Conservation (phyloP, 306 rosid species). For the Castanopsis chinensis region DNA sequence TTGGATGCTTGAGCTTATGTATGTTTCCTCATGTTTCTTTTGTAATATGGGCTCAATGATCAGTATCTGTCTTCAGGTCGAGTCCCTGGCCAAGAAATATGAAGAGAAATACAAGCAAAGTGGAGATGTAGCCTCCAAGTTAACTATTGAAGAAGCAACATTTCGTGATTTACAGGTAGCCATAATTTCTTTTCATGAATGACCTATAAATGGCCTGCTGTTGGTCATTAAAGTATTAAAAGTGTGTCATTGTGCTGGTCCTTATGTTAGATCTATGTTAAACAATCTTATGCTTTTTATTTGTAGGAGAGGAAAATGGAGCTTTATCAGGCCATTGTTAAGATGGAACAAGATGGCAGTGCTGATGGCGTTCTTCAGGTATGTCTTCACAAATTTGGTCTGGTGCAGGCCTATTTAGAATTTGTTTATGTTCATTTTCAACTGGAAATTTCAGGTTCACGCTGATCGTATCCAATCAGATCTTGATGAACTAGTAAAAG, state of each 20-base stretch:
- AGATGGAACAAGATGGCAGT: conserved; percentile 75
- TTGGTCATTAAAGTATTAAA: conserved; percentile 17
- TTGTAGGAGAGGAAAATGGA: conserved; percentile 91
- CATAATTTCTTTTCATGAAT: neutral
- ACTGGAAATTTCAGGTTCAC: conserved; percentile 56
- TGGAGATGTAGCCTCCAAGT: conserved; percentile 92
- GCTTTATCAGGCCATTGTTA: conserved; percentile 75
- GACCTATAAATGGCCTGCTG: conserved; percentile 9
- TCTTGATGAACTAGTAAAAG: conserved; percentile 79
- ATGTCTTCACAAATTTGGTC: conserved; percentile 23
- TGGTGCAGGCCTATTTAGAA: conserved; percentile 13
- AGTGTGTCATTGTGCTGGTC: conserved; percentile 1
- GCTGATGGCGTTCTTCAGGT: conserved; percentile 71
- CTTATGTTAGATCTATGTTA: conserved; percentile 12
- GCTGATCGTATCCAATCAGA: conserved; percentile 68
- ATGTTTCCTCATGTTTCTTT: conserved; percentile 13
- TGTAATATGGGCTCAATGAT: conserved; percentile 21
- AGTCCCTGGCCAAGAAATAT: conserved; percentile 75
- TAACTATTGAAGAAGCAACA: conserved; percentile 87
- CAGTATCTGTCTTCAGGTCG: conserved; percentile 53
- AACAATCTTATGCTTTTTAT: conserved; percentile 17
- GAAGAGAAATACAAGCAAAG: conserved; percentile 87
- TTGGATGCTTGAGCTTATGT: conserved; percentile 33
- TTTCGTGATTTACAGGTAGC: conserved; percentile 91
- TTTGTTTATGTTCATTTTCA: conserved; percentile 27